phyloP scores from a whole-genome alignment of 2,329 filamentous ascomycete species.

The Aspergillus versicolor region DNA sequence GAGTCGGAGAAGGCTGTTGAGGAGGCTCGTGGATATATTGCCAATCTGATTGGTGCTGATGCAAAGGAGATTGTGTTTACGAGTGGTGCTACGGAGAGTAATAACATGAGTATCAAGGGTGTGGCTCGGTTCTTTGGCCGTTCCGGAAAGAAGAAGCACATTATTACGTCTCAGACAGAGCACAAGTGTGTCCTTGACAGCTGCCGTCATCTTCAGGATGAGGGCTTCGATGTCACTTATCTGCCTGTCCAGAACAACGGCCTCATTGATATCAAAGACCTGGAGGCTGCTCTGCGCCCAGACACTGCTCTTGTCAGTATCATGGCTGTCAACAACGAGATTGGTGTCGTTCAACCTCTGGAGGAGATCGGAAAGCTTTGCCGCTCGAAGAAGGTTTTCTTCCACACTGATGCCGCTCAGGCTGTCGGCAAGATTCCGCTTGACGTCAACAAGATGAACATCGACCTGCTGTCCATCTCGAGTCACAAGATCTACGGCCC shows the following conservation, averaged over 20 bases:
- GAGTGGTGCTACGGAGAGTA: conserved; percentile 95
- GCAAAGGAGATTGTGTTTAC: conserved; percentile 99
- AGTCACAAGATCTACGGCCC: conserved; percentile 98
- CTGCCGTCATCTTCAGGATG: conserved; percentile 93
- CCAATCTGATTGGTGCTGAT: conserved; percentile 85
- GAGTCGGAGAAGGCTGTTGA: conserved; percentile 95
- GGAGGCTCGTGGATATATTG: conserved; percentile 78
- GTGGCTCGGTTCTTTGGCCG: conserved; percentile 93
- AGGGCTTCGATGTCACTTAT: conserved; percentile 96
- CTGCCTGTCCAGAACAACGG: conserved; percentile 85
- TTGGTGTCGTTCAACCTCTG: conserved; percentile 96
- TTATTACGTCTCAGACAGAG: conserved; percentile 95
- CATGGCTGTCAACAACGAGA: conserved; percentile 99
- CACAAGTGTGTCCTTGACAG: conserved; percentile 99
- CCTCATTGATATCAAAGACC: conserved; percentile 77
- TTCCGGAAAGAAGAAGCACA: conserved; percentile 94
- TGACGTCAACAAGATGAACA: conserved; percentile 96
- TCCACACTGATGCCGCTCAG: conserved; percentile 95
- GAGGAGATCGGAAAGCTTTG: conserved; percentile 92
- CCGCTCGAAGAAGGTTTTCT: conserved; percentile 89
- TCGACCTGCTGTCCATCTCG: conserved; percentile 98
- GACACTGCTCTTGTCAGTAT: conserved; percentile 92
- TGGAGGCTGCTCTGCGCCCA: conserved; percentile 84
- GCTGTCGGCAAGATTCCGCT: conserved; percentile 98
- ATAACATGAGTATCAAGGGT: conserved; percentile 99